These are phyloP conservation scores for Stropharia rugosoannulata DNA, from an alignment of 768 basidiomycete species.

Conservation along the genomic window DNA sequence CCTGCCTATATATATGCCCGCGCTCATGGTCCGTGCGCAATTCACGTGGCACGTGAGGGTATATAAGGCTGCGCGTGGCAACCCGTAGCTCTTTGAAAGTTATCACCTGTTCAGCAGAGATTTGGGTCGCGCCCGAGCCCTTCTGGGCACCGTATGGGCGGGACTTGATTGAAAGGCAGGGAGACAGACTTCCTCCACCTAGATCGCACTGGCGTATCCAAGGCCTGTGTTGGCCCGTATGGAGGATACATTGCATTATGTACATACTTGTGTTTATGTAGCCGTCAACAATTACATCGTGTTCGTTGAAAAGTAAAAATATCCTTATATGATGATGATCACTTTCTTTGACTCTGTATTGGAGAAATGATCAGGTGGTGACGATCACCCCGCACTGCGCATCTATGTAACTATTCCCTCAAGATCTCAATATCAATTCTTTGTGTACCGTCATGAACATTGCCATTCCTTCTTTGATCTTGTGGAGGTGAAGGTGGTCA, in stretches of 20 bases:
- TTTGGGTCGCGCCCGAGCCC: conserved; percentile 53
- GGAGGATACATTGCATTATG: conserved; percentile 40
- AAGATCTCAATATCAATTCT: too few species aligned
- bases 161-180: conserved; percentile 61
- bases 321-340: too few species aligned
- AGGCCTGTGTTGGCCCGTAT: conserved; percentile 66
- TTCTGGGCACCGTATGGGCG: conserved; percentile 28
- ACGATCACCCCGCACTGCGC: too few species aligned
- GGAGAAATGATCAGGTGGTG: too few species aligned
- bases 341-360: too few species aligned
- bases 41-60: neutral
- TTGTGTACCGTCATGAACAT: too few species aligned
- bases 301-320: too few species aligned
- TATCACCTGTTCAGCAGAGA: conserved; percentile 64
- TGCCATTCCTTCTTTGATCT: too few species aligned
- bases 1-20: conserved; percentile 17
- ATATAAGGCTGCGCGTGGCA: conserved; percentile 14
- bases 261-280: neutral
- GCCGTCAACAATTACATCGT: too few species aligned
- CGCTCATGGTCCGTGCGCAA: conserved; percentile 31
- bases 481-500: too few species aligned
- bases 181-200: conserved; percentile 63
- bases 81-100: conserved; percentile 51
- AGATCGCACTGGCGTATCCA: conserved; percentile 54
- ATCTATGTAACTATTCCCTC: too few species aligned